These are phyloP conservation scores for Zygoascus biomembranicola DNA, from an alignment of 805 yeast genomes.

Conservation along the genomic window DNA sequence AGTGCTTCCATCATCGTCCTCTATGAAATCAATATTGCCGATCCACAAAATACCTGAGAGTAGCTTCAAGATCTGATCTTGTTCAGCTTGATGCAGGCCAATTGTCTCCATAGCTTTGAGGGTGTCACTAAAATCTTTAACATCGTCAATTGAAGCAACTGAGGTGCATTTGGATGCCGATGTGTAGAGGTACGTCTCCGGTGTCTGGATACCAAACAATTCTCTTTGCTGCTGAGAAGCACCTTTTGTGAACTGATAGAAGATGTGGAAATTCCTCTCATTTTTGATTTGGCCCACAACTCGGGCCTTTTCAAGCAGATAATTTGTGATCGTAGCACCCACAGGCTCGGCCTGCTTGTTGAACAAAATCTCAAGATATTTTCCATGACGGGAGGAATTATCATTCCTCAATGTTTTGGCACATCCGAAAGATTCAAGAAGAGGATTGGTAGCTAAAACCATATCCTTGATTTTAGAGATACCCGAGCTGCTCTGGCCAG, in stretches of 20 bases:
- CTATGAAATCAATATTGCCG: slow-evolving; percentile 78
- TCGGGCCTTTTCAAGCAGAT: slow-evolving; percentile 87
- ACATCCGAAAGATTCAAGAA: slow-evolving; percentile 86
- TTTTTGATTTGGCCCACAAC: slow-evolving; percentile 90
- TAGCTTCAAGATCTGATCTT: slow-evolving; percentile 81
- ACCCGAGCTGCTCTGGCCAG: slow-evolving; percentile 58
- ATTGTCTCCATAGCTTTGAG: slow-evolving; percentile 78
- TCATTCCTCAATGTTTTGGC: slow-evolving; percentile 86
- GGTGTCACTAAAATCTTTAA: slow-evolving; percentile 70
- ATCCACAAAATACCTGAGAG: slow-evolving; percentile 87
- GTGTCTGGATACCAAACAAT: slow-evolving; percentile 81
- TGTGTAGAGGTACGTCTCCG: slow-evolving; percentile 88
- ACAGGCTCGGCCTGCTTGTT: slow-evolving; percentile 78
- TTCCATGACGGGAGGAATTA: slow-evolving; percentile 88
- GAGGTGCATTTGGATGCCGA: slow-evolving; percentile 76
- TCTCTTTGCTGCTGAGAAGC: slow-evolving; percentile 81
- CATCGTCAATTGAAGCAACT: slow-evolving; percentile 83
- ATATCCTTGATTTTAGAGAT: slow-evolving; percentile 89
- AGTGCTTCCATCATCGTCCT: slow-evolving; percentile 73
- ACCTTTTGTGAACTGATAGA: slow-evolving; percentile 90
- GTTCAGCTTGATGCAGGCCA: slow-evolving; percentile 75
- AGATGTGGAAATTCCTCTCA: slow-evolving; percentile 95
- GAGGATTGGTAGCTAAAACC: slow-evolving; percentile 95
- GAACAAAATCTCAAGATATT: slow-evolving; percentile 86
- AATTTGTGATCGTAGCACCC: slow-evolving; percentile 93